phyloP scores from a whole-genome alignment of 345 rosid genomes.

The Mangifera indica region DNA sequence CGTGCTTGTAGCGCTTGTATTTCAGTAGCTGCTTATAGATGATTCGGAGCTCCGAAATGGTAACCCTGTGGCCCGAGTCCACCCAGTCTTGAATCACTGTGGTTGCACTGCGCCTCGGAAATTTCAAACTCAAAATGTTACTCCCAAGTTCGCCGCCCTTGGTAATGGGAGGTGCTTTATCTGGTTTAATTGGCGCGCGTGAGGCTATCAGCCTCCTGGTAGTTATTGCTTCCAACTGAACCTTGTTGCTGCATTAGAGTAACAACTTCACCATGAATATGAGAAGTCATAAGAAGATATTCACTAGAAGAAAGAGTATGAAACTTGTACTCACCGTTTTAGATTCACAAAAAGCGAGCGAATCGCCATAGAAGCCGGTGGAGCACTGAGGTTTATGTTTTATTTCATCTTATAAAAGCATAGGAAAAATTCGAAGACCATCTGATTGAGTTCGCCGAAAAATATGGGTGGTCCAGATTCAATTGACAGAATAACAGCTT shows the following conservation, averaged over 20 bases:
- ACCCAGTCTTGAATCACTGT: slow-evolving; percentile 37
- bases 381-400: background rate
- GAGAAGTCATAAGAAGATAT: background rate
- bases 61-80: slow-evolving; percentile 37
- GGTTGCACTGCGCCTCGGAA: slow-evolving; percentile 27
- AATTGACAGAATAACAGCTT: background rate
- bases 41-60: slow-evolving; percentile 42
- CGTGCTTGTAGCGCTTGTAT: slow-evolving; percentile 44
- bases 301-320: background rate
- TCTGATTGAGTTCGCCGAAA: background rate
- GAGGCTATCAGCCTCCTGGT: slow-evolving; percentile 32
- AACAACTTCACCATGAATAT: background rate
- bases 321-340: slow-evolving; percentile 10
- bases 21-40: slow-evolving; percentile 33
- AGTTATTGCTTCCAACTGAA: background rate
- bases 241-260: slow-evolving; percentile 2
- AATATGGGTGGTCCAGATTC: background rate
- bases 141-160: slow-evolving; percentile 23
- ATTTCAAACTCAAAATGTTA: slow-evolving; percentile 37
- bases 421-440: background rate
- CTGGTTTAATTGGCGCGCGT: slow-evolving; percentile 10
- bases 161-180: background rate
- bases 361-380: slow-evolving; percentile 27
- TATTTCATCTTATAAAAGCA: background rate
- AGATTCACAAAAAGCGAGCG: slow-evolving; percentile 18